These are phyloP conservation scores for Calocybe indica DNA, from an alignment of 768 basidiomycete species.

Conservation along the genomic window DNA sequence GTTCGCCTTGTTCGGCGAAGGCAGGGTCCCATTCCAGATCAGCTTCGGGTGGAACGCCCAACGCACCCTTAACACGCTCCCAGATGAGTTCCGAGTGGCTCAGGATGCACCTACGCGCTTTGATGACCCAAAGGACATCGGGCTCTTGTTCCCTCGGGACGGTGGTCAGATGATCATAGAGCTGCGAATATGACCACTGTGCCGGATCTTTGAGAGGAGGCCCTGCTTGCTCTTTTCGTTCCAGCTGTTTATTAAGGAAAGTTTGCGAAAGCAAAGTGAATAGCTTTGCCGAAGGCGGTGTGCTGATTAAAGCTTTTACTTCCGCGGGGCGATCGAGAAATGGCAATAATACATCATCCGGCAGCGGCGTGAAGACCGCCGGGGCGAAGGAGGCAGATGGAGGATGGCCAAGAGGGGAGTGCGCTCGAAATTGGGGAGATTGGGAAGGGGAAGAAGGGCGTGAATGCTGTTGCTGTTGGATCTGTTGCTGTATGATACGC, in stretches of 20 bases:
- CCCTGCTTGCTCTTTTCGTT: no score
- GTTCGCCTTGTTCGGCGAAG: no score
- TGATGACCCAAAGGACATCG: slow-evolving; percentile 70
- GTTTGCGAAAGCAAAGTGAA: slow-evolving; percentile 72
- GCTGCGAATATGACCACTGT: slow-evolving; percentile 67
- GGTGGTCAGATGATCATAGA: slow-evolving; percentile 62
- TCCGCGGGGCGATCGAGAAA: slow-evolving; percentile 82
- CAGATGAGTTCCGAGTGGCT: slow-evolving; percentile 81
- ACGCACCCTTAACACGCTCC: slow-evolving; percentile 84
- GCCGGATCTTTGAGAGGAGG: slow-evolving; percentile 50
- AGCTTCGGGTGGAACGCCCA: slow-evolving; percentile 84
- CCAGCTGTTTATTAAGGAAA: slow-evolving; percentile 21
- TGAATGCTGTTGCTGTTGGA: slow-evolving; percentile 9
- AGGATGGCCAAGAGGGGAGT: slow-evolving; percentile 14
- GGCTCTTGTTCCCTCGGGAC: slow-evolving; percentile 56
- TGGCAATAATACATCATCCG: slow-evolving; percentile 74
- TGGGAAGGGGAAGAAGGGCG: slow-evolving; percentile 12
- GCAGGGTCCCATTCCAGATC: slow-evolving; percentile 47
- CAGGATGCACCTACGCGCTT: slow-evolving; percentile 70
- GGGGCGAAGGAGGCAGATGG: slow-evolving; percentile 23
- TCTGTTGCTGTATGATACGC: slow-evolving; percentile 3
- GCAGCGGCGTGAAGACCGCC: slow-evolving; percentile 68
- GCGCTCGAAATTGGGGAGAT: slow-evolving; percentile 11
- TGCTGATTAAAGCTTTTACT: slow-evolving; percentile 60
- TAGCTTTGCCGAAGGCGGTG: slow-evolving; percentile 61